These are phyloP conservation scores for Litchi chinensis DNA, from an alignment of 345 rosid genomes.

Conservation along the genomic window DNA sequence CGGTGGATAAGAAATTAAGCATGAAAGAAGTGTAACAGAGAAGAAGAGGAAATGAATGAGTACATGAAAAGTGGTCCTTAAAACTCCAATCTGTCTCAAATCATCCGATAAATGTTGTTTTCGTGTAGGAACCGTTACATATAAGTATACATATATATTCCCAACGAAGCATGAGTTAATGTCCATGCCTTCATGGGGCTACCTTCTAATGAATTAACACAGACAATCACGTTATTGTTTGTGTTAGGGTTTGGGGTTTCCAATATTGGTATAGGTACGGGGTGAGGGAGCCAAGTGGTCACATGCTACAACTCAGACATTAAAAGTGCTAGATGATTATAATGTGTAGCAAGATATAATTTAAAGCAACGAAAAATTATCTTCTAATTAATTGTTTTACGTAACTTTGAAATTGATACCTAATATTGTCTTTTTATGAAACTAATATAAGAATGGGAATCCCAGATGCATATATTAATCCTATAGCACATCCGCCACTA, in stretches of 20 bases:
- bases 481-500: too few relatives aligned
- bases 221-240: not conserved
- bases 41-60: slow-evolving; percentile 9
- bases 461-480: too few relatives aligned
- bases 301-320: slow-evolving; percentile 3
- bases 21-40: slow-evolving; percentile 40
- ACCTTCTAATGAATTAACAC: not conserved
- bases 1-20: slow-evolving; percentile 14
- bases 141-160: not conserved
- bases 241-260: not conserved
- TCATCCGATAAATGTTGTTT: slow-evolving; percentile 9
- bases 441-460: too few relatives aligned
- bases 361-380: too few relatives aligned
- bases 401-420: too few relatives aligned
- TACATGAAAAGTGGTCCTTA: slow-evolving; percentile 31
- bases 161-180: slow-evolving; percentile 36
- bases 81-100: not conserved
- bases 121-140: slow-evolving; percentile 10
- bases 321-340: not conserved
- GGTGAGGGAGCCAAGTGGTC: slow-evolving; percentile 18
- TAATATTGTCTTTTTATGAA: too few relatives aligned
- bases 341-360: too few relatives aligned
- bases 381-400: too few relatives aligned
- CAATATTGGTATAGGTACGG: not conserved
- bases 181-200: not conserved